Base-by-base conservation (phyloP, 2,329 filamentous ascomycete genomes). In the Trichoderma aggressivum region DNA sequence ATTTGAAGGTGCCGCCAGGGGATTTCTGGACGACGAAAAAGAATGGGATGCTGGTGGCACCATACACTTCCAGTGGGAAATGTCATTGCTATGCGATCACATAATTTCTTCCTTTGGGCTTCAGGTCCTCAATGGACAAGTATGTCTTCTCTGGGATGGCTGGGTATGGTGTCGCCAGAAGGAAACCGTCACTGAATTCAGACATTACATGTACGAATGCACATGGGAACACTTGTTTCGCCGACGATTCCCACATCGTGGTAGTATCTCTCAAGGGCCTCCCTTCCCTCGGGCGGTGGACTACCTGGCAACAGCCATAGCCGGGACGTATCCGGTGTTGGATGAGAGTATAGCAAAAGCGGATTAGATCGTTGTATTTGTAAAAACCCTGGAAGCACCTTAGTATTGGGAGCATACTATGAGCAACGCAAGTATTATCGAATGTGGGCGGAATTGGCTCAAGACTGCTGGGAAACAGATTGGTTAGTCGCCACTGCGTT, bases 121-220 rank as follows among this genome's bases (percentile, higher is more conserved):
- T 47, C 7, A 7, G 8, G 39, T 3, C 16, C 39, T 18, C 18
- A 47, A 47, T n/a, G 39, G 39, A 18, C 39, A 4, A 47, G 16
- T 47, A 4, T 47, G 39, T n/a, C 39, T 47, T 47, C 39, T n/a
- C 7, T 47, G 18, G 39, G 3, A 47, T 47, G 39, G 16, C 39
- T 18, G 8, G 18, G 18, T 0, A 47, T 47, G 18, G 39, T 1
- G 1, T 47, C 8, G 2, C 0, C 3, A n/a, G 18, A 47, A 1
- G 5, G 3, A 47, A 47, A 10, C 39, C 18, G n/a, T 0, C 39
- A 1, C 39, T n/a, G 18, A 3, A 14, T 47, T 14, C 18, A 8
- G 8, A 47, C 39, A 0, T 18, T 1, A 14, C 36, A 39, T 0
- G 2, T 39, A 39, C 36, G 12, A 39, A 14, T 14, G 16, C 16